Evolutionary conservation across 306 rosid genomes (phyloP).

Genomic region (Neltuma alba): DNA sequence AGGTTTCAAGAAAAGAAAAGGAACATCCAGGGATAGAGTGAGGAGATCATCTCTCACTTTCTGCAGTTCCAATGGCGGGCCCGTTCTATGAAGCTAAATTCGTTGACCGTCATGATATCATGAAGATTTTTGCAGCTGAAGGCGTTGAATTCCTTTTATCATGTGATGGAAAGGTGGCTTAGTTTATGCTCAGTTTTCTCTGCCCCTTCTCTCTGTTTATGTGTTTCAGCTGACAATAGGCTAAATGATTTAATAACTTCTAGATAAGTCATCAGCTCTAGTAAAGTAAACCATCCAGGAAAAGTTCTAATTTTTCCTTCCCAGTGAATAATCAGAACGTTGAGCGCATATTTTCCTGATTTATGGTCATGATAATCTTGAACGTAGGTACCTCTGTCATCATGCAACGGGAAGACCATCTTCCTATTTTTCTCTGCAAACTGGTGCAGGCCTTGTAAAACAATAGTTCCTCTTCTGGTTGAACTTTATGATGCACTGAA

Average conservation of each 20-base stretch:
- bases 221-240: conserved; percentile 21
- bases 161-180: conserved; percentile 69
- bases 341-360: conserved; percentile 31
- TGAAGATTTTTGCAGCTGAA: conserved; percentile 57
- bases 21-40: conserved; percentile 16
- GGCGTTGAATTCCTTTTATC: conserved; percentile 81
- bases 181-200: not conserved
- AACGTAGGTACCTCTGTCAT: conserved; percentile 67
- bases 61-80: conserved; percentile 61
- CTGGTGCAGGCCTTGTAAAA: conserved; percentile 95
- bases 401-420: conserved; percentile 68
- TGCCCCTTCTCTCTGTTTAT: conserved; percentile 12
- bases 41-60: conserved; percentile 37
- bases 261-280: not conserved
- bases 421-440: conserved; percentile 84
- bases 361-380: conserved; percentile 24
- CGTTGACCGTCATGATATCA: conserved; percentile 46
- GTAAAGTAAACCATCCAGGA: not conserved
- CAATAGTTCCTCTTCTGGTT: conserved; percentile 68
- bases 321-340: not conserved
- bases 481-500: conserved; percentile 60
- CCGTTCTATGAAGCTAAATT: conserved; percentile 41
- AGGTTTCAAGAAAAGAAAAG: conserved; percentile 26
- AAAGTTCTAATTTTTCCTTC: not conserved
- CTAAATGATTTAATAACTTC: conserved; percentile 28